Base-by-base conservation (phyloP, 2,329 filamentous ascomycete genomes). In the Talaromyces sp. region DNA sequence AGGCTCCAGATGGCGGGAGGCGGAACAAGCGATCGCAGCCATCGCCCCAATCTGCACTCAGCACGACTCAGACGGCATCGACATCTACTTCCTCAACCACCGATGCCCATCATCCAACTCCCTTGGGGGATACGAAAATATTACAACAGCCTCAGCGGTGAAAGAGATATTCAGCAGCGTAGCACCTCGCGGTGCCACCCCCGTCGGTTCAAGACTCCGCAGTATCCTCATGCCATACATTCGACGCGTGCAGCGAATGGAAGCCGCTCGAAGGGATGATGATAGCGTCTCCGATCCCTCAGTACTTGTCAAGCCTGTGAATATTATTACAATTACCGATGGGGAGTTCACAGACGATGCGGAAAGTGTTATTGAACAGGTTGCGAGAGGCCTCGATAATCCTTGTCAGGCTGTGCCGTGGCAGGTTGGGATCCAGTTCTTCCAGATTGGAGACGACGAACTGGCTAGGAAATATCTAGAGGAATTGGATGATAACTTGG, bases 341-440 rank as follows among this genome's bases (percentile, higher is more conserved):
- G 94, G 94, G 4, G 84, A 80, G 36, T 86, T 94, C 1, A 86
- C 81, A 1, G 91, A 97, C 68, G 90, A 96, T 59, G 85, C 88
- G 0, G 88, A 92, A 70, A 79, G 78, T 7, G 79, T 86, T 22
- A 85, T 97, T 43, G 77, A 90, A 36, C 70, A 74, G 3, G 79
- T 83, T 1, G 93, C 91, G 0, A 81, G 80, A 70, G 86, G 84
- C 65, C 82, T 97, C 29, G 71, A 74, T 57, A 50, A 47, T 16
- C 88, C 94, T 65, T 73, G 73, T 47, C 70, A 86, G 8, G 91
- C 91, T 0, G 85, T 87, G 3, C 81, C 86, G 1, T 89, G 89
- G 79, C 94, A 97, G 75, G 79, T 97, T 8, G 93, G 93, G 30
- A 85, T 97, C 51, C 93, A 97, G 71, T 97, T 97, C 77, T 96